These are phyloP conservation scores for Heterobasidion parviporum DNA, from an alignment of 1,284 basidiomycete species.

Conservation along the genomic window DNA sequence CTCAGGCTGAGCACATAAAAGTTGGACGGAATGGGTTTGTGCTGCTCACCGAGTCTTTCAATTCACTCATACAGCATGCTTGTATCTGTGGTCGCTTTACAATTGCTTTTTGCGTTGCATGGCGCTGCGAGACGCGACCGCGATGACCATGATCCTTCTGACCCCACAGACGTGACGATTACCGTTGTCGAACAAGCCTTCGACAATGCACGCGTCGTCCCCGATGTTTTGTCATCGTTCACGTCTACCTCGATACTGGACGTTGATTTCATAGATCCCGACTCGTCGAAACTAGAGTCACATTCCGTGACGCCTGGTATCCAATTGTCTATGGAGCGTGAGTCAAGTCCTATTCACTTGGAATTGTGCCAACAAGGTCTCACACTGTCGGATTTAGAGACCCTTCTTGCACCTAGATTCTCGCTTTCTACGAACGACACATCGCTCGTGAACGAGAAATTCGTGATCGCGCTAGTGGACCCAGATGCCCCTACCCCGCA, in stretches of 20 bases:
- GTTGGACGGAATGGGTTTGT: no score
- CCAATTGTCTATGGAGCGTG: slow-evolving; percentile 33
- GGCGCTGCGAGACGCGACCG: no score
- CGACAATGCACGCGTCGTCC: slow-evolving; percentile 27
- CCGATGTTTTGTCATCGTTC: slow-evolving; percentile 33
- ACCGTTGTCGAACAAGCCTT: slow-evolving; percentile 30
- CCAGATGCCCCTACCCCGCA: slow-evolving; percentile 43
- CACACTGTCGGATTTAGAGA: slow-evolving; percentile 22
- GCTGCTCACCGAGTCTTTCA: no score
- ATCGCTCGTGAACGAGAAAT: slow-evolving; percentile 21
- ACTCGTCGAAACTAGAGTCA: slow-evolving; percentile 15
- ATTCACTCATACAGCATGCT: no score
- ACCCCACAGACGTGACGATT: slow-evolving; percentile 15
- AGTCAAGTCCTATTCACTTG: slow-evolving; percentile 11
- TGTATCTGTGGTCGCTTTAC: no score
- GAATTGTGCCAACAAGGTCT: background rate
- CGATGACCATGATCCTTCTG: background rate
- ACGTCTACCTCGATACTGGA: slow-evolving; percentile 26
- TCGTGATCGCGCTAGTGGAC: slow-evolving; percentile 38
- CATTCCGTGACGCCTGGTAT: slow-evolving; percentile 28
- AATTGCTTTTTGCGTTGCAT: no score
- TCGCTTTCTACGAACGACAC: slow-evolving; percentile 23
- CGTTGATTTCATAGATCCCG: slow-evolving; percentile 25
- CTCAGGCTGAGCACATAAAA: no score
- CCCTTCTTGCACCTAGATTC: slow-evolving; percentile 26